Percentiles rank a stretch among this genome's conserved stretches.
phyloP scores from a whole-genome alignment of 2,329 filamentous ascomycete genomes.

The Ceratocystis albifundus region DNA sequence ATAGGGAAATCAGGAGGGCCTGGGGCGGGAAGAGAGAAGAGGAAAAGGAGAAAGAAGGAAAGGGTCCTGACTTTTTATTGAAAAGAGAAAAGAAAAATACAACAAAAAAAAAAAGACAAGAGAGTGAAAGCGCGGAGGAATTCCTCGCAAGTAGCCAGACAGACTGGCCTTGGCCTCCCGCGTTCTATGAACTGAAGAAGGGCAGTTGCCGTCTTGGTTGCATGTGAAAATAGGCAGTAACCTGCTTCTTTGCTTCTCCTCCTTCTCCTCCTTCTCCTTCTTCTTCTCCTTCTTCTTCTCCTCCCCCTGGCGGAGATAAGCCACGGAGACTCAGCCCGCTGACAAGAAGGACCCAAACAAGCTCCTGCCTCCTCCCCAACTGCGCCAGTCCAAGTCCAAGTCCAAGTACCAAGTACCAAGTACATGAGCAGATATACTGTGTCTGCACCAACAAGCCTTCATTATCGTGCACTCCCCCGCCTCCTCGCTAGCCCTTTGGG shows the following conservation, averaged over 20 bases:
- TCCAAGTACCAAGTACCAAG: no score
- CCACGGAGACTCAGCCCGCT: no score
- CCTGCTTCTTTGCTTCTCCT: no score
- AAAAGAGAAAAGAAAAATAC: neutral
- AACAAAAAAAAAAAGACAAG: neutral
- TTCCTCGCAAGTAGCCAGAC: neutral
- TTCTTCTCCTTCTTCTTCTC: neutral
- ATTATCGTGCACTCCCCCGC: no score
- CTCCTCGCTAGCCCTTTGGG: neutral
- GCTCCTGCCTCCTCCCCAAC: no score
- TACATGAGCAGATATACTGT: no score
- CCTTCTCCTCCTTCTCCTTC: neutral
- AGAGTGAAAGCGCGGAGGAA: neutral
- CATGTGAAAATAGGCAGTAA: no score
- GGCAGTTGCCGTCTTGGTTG: no score
- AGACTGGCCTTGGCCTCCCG: neutral
- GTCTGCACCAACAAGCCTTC: neutral
- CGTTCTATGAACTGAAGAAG: neutral
- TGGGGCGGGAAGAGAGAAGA: constrained; percentile 17
- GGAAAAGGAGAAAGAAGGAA: constrained; percentile 16
- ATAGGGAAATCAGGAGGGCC: constrained; percentile 21
- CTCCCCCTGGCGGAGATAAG: neutral
- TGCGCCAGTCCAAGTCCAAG: no score
- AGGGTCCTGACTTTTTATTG: no score
- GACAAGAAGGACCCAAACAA: no score